Evolutionary conservation across 164 flowering plant species (phyloP).

Genomic region (Liriodendron chinense): DNA sequence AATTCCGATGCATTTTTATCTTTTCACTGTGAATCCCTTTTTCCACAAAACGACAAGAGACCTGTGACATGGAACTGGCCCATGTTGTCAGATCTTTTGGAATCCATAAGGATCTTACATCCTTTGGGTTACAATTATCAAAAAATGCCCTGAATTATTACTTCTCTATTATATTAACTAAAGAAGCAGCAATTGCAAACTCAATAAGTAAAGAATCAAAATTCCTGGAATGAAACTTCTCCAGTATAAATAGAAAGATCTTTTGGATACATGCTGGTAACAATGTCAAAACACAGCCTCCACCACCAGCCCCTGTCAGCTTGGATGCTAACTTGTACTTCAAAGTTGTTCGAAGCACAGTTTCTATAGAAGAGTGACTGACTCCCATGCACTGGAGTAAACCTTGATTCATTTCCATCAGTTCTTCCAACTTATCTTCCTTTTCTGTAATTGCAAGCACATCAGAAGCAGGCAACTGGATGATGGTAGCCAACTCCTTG

Average conservation of each 20-base stretch:
- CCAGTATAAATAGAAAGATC: constrained; percentile 2
- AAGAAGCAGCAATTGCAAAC: neutral
- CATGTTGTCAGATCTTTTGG: too few relatives aligned
- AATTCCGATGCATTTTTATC: too few relatives aligned
- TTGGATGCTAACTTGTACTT: constrained; percentile 83
- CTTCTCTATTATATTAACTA: neutral
- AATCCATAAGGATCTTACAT: too few relatives aligned
- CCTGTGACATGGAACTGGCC: too few relatives aligned
- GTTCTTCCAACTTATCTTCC: constrained; percentile 77
- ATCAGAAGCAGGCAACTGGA: constrained; percentile 59
- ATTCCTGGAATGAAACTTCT: neutral
- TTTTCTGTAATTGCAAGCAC: constrained; percentile 62
- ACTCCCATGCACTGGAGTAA: constrained; percentile 95
- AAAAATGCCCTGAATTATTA: neutral
- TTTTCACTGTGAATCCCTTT: too few relatives aligned
- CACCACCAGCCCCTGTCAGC: constrained; percentile 99
- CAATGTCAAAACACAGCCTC: constrained; percentile 94
- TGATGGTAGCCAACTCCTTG: constrained; percentile 63
- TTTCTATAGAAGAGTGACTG: constrained; percentile 88
- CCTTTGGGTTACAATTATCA: too few relatives aligned
- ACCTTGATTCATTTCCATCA: constrained; percentile 99
- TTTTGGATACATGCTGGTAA: constrained; percentile 81
- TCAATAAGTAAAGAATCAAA: neutral
- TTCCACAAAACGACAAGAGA: too few relatives aligned
- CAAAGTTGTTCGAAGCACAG: constrained; percentile 76